Evolutionary conservation across 1,284 basidiomycete species (phyloP), one percentile per base, ranked within the genome.

Genomic region (Pholiota adiposa): DNA sequence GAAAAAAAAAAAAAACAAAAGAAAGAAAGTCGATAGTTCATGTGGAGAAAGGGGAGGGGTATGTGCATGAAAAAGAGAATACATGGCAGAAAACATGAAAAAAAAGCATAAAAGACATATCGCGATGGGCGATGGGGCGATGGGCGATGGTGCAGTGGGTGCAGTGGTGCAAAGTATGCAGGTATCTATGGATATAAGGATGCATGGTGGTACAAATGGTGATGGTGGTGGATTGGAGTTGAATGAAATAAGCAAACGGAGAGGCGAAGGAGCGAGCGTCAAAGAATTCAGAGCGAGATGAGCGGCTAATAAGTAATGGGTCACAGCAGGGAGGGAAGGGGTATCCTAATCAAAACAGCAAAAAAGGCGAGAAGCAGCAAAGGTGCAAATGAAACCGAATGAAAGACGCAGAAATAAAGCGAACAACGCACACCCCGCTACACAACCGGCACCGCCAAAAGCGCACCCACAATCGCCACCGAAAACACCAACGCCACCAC

Each of bases 381-480:
- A 34, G 18, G 36, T 14, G 14, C 3, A 53, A 53, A 51, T 8
- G n/a, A 53, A 54, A 52, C 6, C 36, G 18, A 23, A 21, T 27
- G 41, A 19, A 31, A 23, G 11, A 49, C n/a, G 56, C 27, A 53
- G 55, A 51, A 43, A 58, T 11, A 23, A 43, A 7, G 33, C 9
- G n/a, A 55, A 23, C 8, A 38, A 11, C 43, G 11, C 16, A 19
- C 34, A 51, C 38, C 36, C 52, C 49, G 54, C 40, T 56, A 55
- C 53, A 38, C 57, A 36, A 61, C 54, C 7, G 76, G 76, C 33
- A 77, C 62, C 3, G 75, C 74, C 61, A 80, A 58, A 33, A 78
- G 56, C 23, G 64, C 60, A 1, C 75, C 79, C 6, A 79, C 62
- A 18, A 81, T 50, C 12, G 72, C 52, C 73, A 74, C 79, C 51